Evolutionary conservation across 345 rosid genomes (phyloP).

Genomic region (Arabis hirsuta): DNA sequence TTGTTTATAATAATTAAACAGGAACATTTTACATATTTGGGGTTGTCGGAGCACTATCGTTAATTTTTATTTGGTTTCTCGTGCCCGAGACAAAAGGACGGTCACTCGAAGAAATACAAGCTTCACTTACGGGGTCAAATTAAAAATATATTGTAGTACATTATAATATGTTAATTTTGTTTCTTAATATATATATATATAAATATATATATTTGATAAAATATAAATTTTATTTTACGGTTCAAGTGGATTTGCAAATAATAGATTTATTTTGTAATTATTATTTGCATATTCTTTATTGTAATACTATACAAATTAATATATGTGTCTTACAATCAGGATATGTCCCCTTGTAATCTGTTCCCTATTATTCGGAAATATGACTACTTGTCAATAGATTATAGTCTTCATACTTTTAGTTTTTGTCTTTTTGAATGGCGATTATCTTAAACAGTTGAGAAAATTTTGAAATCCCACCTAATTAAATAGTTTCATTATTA

Average conservation of each 20-base stretch:
- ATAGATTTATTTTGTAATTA: slow-evolving; percentile 8
- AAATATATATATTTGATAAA: background rate
- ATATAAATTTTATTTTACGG: background rate
- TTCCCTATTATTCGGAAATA: too few relatives aligned
- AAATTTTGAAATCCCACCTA: too few relatives aligned
- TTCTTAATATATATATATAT: background rate
- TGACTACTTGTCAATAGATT: too few relatives aligned
- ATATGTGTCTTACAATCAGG: too few relatives aligned
- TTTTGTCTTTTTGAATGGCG: too few relatives aligned
- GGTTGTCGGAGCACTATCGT: slow-evolving; percentile 36
- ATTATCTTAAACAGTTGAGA: too few relatives aligned
- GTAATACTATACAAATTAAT: background rate
- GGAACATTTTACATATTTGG: slow-evolving; percentile 58
- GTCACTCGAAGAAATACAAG: slow-evolving; percentile 68
- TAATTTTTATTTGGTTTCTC: slow-evolving; percentile 47
- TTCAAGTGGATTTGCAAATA: slow-evolving; percentile 3
- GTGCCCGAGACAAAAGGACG: slow-evolving; percentile 69
- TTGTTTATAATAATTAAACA: slow-evolving; percentile 22
- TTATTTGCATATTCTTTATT: background rate
- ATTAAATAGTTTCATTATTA: too few relatives aligned
- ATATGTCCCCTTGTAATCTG: too few relatives aligned
- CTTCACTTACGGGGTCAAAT: slow-evolving; percentile 40
- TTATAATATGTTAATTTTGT: background rate
- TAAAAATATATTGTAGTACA: slow-evolving; percentile 1
- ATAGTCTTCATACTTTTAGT: too few relatives aligned